phyloP scores from a whole-genome alignment of 768 basidiomycete species.

The Mycena sanguinolenta region DNA sequence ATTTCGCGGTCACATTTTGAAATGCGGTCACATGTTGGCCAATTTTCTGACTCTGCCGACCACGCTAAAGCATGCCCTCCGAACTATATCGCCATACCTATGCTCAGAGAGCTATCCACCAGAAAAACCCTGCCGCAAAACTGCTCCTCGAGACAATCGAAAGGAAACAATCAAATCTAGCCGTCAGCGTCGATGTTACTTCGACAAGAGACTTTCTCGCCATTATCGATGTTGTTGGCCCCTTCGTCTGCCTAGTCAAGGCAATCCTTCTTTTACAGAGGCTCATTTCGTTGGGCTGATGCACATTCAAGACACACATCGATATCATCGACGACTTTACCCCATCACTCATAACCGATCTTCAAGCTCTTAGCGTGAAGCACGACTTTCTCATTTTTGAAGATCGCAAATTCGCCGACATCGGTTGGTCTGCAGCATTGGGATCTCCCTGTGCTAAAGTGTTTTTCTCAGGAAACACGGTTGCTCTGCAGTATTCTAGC shows the following conservation, averaged over 20 bases:
- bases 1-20: not conserved
- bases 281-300: conserved; percentile 43
- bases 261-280: conserved; percentile 55
- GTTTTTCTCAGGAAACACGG: conserved; percentile 87
- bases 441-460: conserved; percentile 24
- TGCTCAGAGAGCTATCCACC: conserved; percentile 66
- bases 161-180: conserved; percentile 91
- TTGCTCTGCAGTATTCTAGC: conserved; percentile 92
- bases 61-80: conserved; percentile 41
- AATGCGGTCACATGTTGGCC: not conserved
- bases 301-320: conserved; percentile 84
- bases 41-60: too few species aligned
- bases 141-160: conserved; percentile 85
- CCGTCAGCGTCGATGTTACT: conserved; percentile 96
- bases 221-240: conserved; percentile 91
- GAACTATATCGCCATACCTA: conserved; percentile 65
- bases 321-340: conserved; percentile 97
- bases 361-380: conserved; percentile 79
- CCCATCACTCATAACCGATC: conserved; percentile 71
- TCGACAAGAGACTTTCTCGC: conserved; percentile 81
- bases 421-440: conserved; percentile 68
- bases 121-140: conserved; percentile 83
- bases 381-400: conserved; percentile 98
- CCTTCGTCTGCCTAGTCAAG: conserved; percentile 95
- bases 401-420: conserved; percentile 99